Base-by-base conservation (phyloP, 2,329 filamentous ascomycete genomes). In the Sarocladiaceae sp. region DNA sequence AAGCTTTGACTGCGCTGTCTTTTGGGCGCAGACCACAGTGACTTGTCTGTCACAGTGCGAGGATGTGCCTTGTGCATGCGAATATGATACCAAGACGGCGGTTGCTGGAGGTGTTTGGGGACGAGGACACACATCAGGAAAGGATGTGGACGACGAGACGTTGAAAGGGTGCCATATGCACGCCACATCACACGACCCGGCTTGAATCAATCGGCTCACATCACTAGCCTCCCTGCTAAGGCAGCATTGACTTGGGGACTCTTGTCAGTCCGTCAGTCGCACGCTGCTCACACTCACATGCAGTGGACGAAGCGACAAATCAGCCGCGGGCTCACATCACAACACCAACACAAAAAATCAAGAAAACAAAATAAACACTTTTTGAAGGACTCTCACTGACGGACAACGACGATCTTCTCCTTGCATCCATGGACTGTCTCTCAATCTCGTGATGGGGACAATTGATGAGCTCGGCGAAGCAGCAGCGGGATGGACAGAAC, bases 21-120 rank as follows among this genome's bases (percentile, higher is more conserved):
- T 44, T 44, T 44, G 40, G n/a, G n/a, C n/a, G n/a, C 31, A 35
- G 31, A 12, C 13, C 31, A 23, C n/a, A 18, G 13, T 47, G 22
- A n/a, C n/a, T 44, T 44, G 20, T 10, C 20, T 7, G 23, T 23
- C 22, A 26, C 4, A 10, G 13, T 26, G n/a, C n/a, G 40, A n/a
- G 28, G 40, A n/a, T 7, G 15, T 11, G 20, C 5, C 17, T 11
- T 15, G 28, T n/a, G 23, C 10, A n/a, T n/a, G 40, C 28, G 40
- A 44, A 44, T n/a, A 44, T 44, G 40, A 44, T 44, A 44, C 40
- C 40, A 44, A 23, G 23, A 44, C 25, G 40, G 40, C 40, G 40
- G 33, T 22, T 44, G 40, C 3, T 26, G 40, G 22, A 26, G n/a
- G n/a, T 4, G n/a, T 10, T 22, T 13, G 40, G 40, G 40, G 40